Conservation (phyloP, 2,329 filamentous ascomycete species). For the Exophiala mesophila region DNA sequence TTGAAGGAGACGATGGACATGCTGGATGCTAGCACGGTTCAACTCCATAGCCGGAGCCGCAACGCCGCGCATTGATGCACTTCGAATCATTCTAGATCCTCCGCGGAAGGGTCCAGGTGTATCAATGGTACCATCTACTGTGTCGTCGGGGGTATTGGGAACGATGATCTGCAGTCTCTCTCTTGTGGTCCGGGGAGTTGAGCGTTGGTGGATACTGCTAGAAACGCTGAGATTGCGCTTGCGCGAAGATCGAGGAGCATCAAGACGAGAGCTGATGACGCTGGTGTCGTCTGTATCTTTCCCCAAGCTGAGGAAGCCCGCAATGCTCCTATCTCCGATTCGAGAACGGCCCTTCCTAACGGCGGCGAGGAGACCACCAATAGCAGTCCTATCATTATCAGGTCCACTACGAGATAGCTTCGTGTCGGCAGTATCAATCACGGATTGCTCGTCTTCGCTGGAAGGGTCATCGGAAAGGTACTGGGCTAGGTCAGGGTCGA, state of each 20-base stretch:
- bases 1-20: slow-evolving; percentile 77
- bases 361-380: slow-evolving; percentile 67
- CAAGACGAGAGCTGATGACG: slow-evolving; percentile 55
- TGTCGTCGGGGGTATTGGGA: slow-evolving; percentile 34
- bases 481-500: slow-evolving; percentile 89
- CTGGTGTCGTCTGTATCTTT: slow-evolving; percentile 62
- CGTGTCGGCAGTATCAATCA: slow-evolving; percentile 70
- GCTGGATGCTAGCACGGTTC: slow-evolving; percentile 79
- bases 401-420: slow-evolving; percentile 57
- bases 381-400: slow-evolving; percentile 69
- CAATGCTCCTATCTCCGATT: slow-evolving; percentile 68
- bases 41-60: slow-evolving; percentile 74
- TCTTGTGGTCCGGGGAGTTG: slow-evolving; percentile 66
- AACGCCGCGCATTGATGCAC: slow-evolving; percentile 73
- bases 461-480: slow-evolving; percentile 95
- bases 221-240: slow-evolving; percentile 80
- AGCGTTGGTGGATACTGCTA: slow-evolving; percentile 65
- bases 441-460: slow-evolving; percentile 87
- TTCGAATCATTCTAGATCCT: slow-evolving; percentile 60
- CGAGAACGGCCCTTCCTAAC: slow-evolving; percentile 71
- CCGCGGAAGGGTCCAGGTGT: slow-evolving; percentile 24
- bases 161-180: slow-evolving; percentile 46
- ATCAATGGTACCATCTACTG: slow-evolving; percentile 25
- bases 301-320: slow-evolving; percentile 63
- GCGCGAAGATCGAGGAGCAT: slow-evolving; percentile 60